Evolutionary conservation across 192 early-diverging fungal genomes (phyloP), one percentile per base, ranked within the genome.

Genomic region (Entomortierella parvispora): DNA sequence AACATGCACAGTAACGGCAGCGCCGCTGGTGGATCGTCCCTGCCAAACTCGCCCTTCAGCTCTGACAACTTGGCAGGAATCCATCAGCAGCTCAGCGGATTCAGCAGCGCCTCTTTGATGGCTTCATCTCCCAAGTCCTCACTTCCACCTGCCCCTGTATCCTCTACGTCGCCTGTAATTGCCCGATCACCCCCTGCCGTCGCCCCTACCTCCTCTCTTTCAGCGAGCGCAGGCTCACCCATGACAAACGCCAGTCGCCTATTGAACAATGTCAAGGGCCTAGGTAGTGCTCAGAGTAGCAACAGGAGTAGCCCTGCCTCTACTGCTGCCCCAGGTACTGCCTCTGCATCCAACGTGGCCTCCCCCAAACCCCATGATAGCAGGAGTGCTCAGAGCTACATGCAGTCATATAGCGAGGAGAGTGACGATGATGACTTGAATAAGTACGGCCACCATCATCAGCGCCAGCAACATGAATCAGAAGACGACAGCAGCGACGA

Each of bases 21-120:
- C 37, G 48, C 20, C n/a, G n/a, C 48, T n/a, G 48, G 48, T 20
- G n/a, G 17, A 34, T 31, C 45, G n/a, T 77, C 74, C 26, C 33
- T 62, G 32, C 72, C 64, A 18, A 68, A 47, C 40, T 77, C 74
- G 23, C 65, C 74, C n/a, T 31, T 64, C 23, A 77, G 47, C 46
- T 77, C 74, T 17, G 65, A 46, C 31, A 77, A 58, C 45, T 54
- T 77, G 29, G 61, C 65, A 18, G 56, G 61, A 4, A 28, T 52
- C 20, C 74, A 68, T 18, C 74, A 68, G 49, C 74, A 77, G 26
- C 34, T 72, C 62, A 62, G n/a, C 28, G 48, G 22, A 20, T 57
- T 42, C 37, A 42, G 5, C 28, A 50, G 44, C 44, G 42, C 45
- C 14, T 4, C 14, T 29, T 55, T 29, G 6, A 31, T 56, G n/a